Evolutionary conservation across 108 stramenopile genomes (phyloP), one percentile per base, ranked within the genome.

Genomic region (Epithemia pelagica): DNA sequence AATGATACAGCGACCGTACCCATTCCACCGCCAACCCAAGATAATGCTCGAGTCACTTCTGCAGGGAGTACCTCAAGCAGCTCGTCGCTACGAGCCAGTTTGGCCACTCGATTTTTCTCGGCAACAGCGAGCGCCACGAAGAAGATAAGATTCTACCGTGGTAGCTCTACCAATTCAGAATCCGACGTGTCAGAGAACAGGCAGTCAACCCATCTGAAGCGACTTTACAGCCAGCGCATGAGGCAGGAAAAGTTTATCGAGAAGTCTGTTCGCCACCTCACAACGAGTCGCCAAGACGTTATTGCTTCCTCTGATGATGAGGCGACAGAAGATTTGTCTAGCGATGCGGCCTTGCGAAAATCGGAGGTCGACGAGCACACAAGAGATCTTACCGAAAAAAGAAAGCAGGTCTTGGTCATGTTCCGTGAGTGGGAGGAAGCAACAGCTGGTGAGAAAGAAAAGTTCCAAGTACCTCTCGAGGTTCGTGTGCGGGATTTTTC

Each of bases 401-500:
- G 5, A 15, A 46, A 46, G 37, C 37, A 46, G 15, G 15, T 46
- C 10, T 10, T 15, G 15, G 5, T 46, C 5, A 10, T 46, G 37
- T 15, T 46, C 37, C 37, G 37, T 15, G 37, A 46, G 5, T 46
- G 37, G 37, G 15, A 5, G 37, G 37, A 46, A 46, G 37, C 37
- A 10, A 15, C 15, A 15, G 37, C 10, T 15, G 37, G 15, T 46
- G 37, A 46, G 5, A 5, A 15, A 10, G 37, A 46, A 46, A 46
- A 46, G 15, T 46, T 63, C 32, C 32, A 63, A 21, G 23, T 66
- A 32, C 78, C 78, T 1, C 37, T 81, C 18, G 80, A 81, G 62
- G 57, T 81, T 37, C 80, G 80, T 55, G 61, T 81, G 24, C 56
- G 57, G n/a, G 57, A 74, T 31, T 60, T 81, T 15, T 29, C 57